Conservation (phyloP, 192 early-diverging fungal species). For the Entomortierella lignicola region DNA sequence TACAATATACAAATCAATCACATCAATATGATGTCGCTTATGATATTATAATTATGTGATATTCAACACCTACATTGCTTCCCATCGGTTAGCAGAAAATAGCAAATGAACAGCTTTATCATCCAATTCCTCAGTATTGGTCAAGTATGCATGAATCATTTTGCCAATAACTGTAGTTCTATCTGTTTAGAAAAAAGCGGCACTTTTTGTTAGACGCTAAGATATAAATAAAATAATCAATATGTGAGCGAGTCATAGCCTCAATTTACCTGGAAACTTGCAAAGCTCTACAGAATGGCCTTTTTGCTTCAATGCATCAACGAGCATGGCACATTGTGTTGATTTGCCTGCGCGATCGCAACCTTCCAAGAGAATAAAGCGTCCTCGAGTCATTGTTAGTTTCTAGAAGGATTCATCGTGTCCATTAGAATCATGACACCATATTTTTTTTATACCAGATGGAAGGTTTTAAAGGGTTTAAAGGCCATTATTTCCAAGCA, state of each 20-base stretch:
- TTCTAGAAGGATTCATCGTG: not conserved
- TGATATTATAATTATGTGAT: not conserved
- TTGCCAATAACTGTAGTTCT: slow-evolving; percentile 91
- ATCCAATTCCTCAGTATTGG: slow-evolving; percentile 73
- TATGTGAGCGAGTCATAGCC: not conserved
- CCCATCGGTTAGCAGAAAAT: slow-evolving; percentile 98
- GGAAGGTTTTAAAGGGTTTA: no score
- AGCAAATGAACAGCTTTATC: slow-evolving; percentile 90
- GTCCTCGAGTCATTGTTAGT: slow-evolving; percentile 71
- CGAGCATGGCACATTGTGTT: slow-evolving; percentile 82
- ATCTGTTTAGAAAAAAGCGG: no score
- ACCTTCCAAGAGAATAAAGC: slow-evolving; percentile 94
- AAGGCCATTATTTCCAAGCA: no score
- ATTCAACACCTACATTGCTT: slow-evolving; percentile 71
- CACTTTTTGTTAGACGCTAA: no score
- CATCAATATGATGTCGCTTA: not conserved
- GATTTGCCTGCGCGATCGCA: slow-evolving; percentile 95
- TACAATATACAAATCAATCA: slow-evolving; percentile 6
- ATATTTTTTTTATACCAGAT: no score
- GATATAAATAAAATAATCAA: not conserved
- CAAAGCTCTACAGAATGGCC: slow-evolving; percentile 63
- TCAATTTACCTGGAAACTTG: slow-evolving; percentile 85
- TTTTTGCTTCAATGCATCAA: slow-evolving; percentile 61
- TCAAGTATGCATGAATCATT: slow-evolving; percentile 90
- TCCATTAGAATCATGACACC: no score